Evolutionary conservation across 495 filamentous ascomycete species (phyloP).

Genomic region (Aspergillus baeticus): DNA sequence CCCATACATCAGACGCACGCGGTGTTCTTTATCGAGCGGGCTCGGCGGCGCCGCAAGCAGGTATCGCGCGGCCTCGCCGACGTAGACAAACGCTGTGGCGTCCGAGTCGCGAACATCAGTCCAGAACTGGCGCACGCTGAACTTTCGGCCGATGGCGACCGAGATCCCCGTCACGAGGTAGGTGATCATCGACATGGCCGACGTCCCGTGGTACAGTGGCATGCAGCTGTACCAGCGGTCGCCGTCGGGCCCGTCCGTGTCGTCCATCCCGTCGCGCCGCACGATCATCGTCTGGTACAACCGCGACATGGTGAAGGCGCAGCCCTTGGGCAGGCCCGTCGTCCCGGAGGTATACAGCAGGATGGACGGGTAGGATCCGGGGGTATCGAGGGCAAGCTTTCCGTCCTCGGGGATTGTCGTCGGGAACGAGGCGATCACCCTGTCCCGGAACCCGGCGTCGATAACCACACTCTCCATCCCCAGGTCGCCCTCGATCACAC

Average conservation of each 20-base stretch:
- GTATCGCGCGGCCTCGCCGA: slow-evolving; percentile 80
- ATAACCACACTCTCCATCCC: slow-evolving; percentile 55
- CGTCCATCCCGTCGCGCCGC: slow-evolving; percentile 25
- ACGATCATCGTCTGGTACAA: slow-evolving; percentile 27
- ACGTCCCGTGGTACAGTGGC: slow-evolving; percentile 81
- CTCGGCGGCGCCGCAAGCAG: slow-evolving; percentile 67
- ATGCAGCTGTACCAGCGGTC: slow-evolving; percentile 76
- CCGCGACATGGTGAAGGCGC: slow-evolving; percentile 48
- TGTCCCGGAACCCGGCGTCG: slow-evolving; percentile 40
- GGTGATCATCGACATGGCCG: slow-evolving; percentile 52
- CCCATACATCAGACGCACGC: slow-evolving; percentile 66
- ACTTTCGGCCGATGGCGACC: slow-evolving; percentile 67
- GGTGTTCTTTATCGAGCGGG: slow-evolving; percentile 62
- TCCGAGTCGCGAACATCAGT: slow-evolving; percentile 65
- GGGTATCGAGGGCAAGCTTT: slow-evolving; percentile 41
- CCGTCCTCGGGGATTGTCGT: slow-evolving; percentile 49
- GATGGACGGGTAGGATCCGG: slow-evolving; percentile 51
- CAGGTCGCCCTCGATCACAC: slow-evolving; percentile 46
- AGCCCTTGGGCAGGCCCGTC: slow-evolving; percentile 65
- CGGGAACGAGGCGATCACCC: slow-evolving; percentile 49
- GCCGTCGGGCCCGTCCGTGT: slow-evolving; percentile 38
- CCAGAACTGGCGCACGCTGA: slow-evolving; percentile 74
- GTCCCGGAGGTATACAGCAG: slow-evolving; percentile 73
- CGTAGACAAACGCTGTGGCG: slow-evolving; percentile 73
- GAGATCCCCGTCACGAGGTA: slow-evolving; percentile 57